Evolutionary conservation across 2,329 filamentous ascomycete genomes (phyloP).

Genomic region (Zymoseptoria passerinii): DNA sequence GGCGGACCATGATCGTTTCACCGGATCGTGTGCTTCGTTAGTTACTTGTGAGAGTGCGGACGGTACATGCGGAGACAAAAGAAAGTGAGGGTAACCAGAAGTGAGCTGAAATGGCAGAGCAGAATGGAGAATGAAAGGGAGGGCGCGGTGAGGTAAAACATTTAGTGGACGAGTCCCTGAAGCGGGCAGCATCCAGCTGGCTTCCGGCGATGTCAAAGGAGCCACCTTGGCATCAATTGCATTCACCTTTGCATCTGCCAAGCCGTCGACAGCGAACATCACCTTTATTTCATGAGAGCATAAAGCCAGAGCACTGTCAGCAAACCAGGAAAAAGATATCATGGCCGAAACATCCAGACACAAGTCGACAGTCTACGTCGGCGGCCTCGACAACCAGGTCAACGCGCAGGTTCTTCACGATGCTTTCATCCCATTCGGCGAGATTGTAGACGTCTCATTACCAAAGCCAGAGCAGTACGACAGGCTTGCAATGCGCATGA

Average conservation of each 20-base stretch:
- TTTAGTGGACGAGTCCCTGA: not conserved
- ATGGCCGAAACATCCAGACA: slow-evolving; percentile 73
- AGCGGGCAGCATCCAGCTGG: not conserved
- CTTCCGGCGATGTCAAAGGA: not conserved
- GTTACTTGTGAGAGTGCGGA: not conserved
- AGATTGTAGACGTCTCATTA: slow-evolving; percentile 82
- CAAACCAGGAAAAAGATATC: not conserved
- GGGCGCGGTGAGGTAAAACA: not conserved
- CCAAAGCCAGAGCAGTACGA: slow-evolving; percentile 70
- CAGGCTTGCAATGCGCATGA: not conserved
- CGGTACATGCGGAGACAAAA: slow-evolving; percentile 1
- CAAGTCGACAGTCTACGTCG: slow-evolving; percentile 87
- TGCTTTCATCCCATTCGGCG: slow-evolving; percentile 93
- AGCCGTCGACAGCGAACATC: not conserved
- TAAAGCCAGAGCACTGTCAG: no score
- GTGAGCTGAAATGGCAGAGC: not conserved
- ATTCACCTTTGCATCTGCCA: not conserved
- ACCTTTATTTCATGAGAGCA: not conserved
- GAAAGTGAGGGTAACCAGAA: not conserved
- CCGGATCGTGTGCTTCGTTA: slow-evolving; percentile 15
- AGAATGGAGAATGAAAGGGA: not conserved
- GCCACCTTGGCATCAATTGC: not conserved
- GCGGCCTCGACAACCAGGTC: slow-evolving; percentile 73
- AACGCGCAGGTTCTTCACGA: slow-evolving; percentile 69
- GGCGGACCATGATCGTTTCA: slow-evolving; percentile 68